A percentile compares a stretch with the other conserved stretches of the same genome.
Conservation (phyloP, 495 filamentous ascomycete genomes). For the Lasiosphaeria ovina region DNA sequence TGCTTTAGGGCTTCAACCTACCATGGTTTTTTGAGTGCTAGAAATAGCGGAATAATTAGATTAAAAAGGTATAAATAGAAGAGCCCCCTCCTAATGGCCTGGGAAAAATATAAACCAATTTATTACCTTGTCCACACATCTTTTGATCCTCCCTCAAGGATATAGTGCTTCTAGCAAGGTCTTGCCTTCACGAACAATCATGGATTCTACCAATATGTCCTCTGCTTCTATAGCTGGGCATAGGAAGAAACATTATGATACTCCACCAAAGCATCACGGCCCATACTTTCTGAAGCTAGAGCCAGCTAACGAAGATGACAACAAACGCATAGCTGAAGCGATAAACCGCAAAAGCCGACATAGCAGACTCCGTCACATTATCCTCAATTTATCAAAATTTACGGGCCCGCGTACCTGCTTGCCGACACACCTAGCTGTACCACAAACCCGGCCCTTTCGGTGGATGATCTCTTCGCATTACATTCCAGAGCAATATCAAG, state of each 20-base stretch:
- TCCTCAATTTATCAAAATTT: slow-evolving; percentile 6
- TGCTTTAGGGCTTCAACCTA: not conserved
- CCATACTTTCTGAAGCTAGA: not conserved
- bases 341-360: slow-evolving; percentile 4
- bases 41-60: not conserved
- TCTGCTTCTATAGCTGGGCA: no score
- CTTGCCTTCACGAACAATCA: not conserved
- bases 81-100: not conserved
- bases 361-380: slow-evolving; percentile 7
- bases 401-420: not conserved
- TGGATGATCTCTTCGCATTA: slow-evolving; percentile 14
- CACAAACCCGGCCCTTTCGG: slow-evolving; percentile 11
- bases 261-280: not conserved
- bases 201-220: not conserved
- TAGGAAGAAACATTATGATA: not conserved
- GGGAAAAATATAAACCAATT: not conserved
- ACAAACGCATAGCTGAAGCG: slow-evolving; percentile 2
- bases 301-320: slow-evolving; percentile 8
- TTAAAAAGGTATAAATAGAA: not conserved
- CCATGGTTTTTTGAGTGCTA: not conserved
- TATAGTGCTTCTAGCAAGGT: not conserved
- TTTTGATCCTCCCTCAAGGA: not conserved
- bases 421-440: slow-evolving; percentile 7
- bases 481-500: slow-evolving; percentile 11
- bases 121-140: not conserved